Conservation (phyloP, 2,329 filamentous ascomycete genomes). For the Neoascochyta sp. region DNA sequence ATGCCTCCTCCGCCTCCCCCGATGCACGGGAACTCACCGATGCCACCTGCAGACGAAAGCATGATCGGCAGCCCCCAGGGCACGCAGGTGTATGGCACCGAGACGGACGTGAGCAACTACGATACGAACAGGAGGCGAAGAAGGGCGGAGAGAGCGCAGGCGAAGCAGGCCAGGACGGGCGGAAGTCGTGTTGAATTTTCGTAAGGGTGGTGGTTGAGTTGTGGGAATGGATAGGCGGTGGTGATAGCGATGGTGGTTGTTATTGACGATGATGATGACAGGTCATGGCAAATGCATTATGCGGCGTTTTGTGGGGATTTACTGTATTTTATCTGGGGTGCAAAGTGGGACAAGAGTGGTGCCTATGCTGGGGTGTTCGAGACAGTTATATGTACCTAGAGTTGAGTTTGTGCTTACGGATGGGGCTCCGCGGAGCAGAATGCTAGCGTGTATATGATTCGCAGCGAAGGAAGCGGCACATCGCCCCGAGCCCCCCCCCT, state of each 20-base stretch:
- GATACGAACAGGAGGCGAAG: constrained; percentile 39
- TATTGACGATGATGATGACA: no score
- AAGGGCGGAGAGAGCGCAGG: constrained; percentile 40
- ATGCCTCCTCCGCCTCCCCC: constrained; percentile 33
- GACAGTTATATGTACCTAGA: neutral
- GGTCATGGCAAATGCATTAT: no score
- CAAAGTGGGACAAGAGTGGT: no score
- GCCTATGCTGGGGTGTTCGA: neutral
- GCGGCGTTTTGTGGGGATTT: neutral
- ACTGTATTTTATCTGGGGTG: no score
- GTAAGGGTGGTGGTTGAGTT: constrained; percentile 16
- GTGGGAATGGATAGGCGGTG: neutral
- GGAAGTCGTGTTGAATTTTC: constrained; percentile 42
- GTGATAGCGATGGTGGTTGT: neutral
- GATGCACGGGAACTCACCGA: constrained; percentile 11
- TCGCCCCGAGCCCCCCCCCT: no score
- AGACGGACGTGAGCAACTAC: constrained; percentile 39
- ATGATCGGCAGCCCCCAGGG: constrained; percentile 37
- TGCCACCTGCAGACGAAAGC: constrained; percentile 29
- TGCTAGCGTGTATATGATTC: no score
- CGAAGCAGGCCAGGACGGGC: constrained; percentile 32
- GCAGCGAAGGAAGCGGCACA: no score
- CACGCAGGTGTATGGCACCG: constrained; percentile 36
- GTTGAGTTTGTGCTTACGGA: neutral
- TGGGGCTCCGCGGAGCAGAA: neutral